phyloP scores from a whole-genome alignment of 108 stramenopile species.

The Nannochloropsis gaditana region DNA sequence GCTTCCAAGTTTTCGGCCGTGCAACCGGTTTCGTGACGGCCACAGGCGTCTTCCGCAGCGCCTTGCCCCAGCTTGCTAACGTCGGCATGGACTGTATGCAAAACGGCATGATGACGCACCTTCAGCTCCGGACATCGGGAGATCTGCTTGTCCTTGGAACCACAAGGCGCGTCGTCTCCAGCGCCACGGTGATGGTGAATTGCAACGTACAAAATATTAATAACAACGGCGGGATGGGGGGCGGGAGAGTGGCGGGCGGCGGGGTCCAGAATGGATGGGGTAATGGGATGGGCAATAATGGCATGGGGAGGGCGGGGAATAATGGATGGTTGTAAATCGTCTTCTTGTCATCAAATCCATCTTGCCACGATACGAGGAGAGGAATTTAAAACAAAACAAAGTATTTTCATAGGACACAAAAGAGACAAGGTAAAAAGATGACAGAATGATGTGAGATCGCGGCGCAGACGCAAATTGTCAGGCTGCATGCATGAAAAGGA shows the following conservation, averaged over 20 bases:
- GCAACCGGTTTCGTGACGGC: background rate
- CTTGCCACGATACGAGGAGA: no score
- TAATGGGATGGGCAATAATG: background rate
- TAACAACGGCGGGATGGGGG: background rate
- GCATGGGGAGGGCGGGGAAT: no score
- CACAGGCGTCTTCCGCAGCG: background rate
- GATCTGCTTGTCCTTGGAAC: background rate
- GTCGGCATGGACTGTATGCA: background rate
- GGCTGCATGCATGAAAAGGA: no score
- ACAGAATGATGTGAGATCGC: no score
- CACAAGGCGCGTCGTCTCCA: background rate
- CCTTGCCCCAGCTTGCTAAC: background rate
- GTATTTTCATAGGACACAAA: background rate
- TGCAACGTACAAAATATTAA: background rate
- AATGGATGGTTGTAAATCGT: no score
- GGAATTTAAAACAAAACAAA: background rate
- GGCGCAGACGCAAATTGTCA: no score
- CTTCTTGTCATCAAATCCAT: no score
- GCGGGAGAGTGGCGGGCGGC: background rate
- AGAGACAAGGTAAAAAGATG: no score
- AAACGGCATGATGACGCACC: background rate
- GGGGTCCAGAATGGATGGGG: background rate
- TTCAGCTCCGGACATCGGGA: background rate
- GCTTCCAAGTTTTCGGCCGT: background rate
- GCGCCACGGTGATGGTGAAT: background rate